phyloP scores from a whole-genome alignment of 495 filamentous ascomycete species.

The Talaromyces nanjingensis region DNA sequence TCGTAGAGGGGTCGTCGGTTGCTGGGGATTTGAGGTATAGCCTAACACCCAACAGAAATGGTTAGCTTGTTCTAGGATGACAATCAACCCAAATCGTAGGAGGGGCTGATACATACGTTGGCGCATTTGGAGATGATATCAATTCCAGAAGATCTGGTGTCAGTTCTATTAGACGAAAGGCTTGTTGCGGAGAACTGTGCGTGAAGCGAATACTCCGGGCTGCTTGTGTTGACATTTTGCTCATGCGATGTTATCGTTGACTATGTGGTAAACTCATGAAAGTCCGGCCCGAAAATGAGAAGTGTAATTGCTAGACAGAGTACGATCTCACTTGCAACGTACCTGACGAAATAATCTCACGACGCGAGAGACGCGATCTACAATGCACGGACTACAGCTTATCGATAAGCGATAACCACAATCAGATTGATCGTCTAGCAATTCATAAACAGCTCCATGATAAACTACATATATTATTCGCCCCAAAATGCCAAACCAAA shows the following conservation, averaged over 20 bases:
- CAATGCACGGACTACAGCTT: slow-evolving; percentile 1
- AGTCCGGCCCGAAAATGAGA: too few species aligned
- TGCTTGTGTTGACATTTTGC: slow-evolving; percentile 53
- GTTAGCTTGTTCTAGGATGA: background rate
- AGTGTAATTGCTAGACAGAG: background rate
- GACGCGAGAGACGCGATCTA: slow-evolving; percentile 3
- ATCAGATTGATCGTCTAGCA: background rate
- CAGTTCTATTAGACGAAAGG: slow-evolving; percentile 75
- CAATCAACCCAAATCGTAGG: background rate
- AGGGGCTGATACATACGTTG: slow-evolving; percentile 41
- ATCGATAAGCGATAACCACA: background rate
- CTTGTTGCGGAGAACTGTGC: slow-evolving; percentile 51
- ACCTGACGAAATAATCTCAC: background rate
- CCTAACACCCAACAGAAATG: slow-evolving; percentile 27
- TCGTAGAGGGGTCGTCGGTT: slow-evolving; percentile 7
- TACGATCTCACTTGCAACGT: background rate
- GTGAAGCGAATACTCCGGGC: slow-evolving; percentile 55
- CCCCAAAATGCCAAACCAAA: background rate
- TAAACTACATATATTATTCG: background rate
- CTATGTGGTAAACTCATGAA: background rate
- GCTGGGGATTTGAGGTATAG: slow-evolving; percentile 57
- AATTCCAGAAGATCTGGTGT: slow-evolving; percentile 64
- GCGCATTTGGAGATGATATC: slow-evolving; percentile 52
- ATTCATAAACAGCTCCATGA: too few species aligned
- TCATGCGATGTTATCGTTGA: background rate